Percentiles rank a stretch among this genome's conserved stretches.
These are phyloP conservation scores for Umbelopsis isabellina DNA, from an alignment of 192 early-diverging fungal species.

Conservation along the genomic window DNA sequence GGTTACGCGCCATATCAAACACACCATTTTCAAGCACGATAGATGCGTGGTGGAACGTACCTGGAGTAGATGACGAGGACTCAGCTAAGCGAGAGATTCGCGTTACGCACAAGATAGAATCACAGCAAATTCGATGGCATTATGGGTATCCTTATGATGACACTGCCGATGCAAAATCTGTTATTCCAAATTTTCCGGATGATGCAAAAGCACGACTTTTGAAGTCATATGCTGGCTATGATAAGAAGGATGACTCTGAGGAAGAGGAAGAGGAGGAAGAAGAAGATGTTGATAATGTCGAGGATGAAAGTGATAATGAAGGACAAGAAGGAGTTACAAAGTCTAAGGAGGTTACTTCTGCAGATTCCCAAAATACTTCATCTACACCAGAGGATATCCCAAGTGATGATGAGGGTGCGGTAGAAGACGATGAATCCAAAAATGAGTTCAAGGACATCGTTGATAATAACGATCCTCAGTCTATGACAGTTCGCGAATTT, in stretches of 20 bases:
- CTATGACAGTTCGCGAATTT: constrained; percentile 59
- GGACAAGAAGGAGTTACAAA: neutral
- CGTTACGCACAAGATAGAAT: neutral
- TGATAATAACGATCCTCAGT: neutral
- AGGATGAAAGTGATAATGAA: constrained; percentile 31
- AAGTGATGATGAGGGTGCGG: neutral
- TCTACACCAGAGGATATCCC: neutral
- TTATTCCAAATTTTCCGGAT: constrained; percentile 59
- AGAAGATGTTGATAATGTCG: constrained; percentile 37
- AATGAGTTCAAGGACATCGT: neutral
- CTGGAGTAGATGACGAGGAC: constrained; percentile 50
- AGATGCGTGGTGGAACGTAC: constrained; percentile 58
- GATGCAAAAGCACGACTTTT: constrained; percentile 56
- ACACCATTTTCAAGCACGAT: constrained; percentile 19
- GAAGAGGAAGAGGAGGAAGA: constrained; percentile 27
- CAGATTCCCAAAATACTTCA: too few relatives aligned
- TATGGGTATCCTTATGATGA: constrained; percentile 48
- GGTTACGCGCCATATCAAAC: constrained; percentile 53
- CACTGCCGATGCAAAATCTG: constrained; percentile 33
- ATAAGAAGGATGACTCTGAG: constrained; percentile 29
- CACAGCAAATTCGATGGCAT: constrained; percentile 24
- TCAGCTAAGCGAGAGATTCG: constrained; percentile 29
- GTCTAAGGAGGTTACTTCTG: too few relatives aligned
- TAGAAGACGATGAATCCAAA: neutral
- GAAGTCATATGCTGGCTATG: constrained; percentile 26